Evolutionary conservation across 2,329 filamentous ascomycete species (phyloP).

Genomic region (Annulohypoxylon truncatum): DNA sequence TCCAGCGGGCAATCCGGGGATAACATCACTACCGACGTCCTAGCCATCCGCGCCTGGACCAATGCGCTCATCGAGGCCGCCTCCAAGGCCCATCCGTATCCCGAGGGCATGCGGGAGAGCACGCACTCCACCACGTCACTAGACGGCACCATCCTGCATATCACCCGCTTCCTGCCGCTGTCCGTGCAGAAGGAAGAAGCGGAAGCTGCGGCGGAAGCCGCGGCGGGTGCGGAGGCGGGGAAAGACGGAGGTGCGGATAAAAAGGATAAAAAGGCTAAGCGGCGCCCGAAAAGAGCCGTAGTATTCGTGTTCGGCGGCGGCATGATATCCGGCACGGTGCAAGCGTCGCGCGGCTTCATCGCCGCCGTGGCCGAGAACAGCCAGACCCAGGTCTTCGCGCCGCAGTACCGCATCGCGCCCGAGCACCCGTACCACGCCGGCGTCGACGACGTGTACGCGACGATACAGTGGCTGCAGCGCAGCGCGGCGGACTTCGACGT

Average conservation of each 20-base stretch:
- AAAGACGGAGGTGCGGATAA: neutral
- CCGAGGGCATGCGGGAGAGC: constrained; percentile 35
- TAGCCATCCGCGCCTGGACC: neutral
- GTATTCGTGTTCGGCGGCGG: constrained; percentile 44
- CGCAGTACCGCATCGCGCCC: constrained; percentile 62
- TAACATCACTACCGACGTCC: neutral
- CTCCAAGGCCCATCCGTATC: neutral
- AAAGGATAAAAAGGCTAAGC: neutral
- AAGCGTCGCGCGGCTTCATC: constrained; percentile 28
- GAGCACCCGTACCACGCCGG: constrained; percentile 59
- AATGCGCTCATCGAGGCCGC: neutral
- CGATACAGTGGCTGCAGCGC: constrained; percentile 52
- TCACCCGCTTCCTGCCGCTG: constrained; percentile 41
- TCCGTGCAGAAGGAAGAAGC: neutral
- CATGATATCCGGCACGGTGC: constrained; percentile 40
- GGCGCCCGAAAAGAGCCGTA: constrained; percentile 37
- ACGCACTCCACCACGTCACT: constrained; percentile 36
- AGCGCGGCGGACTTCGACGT: constrained; percentile 37
- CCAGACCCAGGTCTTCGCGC: constrained; percentile 47
- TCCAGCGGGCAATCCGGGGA: neutral
- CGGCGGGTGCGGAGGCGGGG: neutral
- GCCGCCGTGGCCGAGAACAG: constrained; percentile 32
- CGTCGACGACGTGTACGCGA: constrained; percentile 54
- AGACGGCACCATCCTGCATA: constrained; percentile 38
- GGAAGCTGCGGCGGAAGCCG: neutral